Base-by-base conservation (phyloP, 2,329 filamentous ascomycete genomes). In the Ophiosphaerella herpotricha region DNA sequence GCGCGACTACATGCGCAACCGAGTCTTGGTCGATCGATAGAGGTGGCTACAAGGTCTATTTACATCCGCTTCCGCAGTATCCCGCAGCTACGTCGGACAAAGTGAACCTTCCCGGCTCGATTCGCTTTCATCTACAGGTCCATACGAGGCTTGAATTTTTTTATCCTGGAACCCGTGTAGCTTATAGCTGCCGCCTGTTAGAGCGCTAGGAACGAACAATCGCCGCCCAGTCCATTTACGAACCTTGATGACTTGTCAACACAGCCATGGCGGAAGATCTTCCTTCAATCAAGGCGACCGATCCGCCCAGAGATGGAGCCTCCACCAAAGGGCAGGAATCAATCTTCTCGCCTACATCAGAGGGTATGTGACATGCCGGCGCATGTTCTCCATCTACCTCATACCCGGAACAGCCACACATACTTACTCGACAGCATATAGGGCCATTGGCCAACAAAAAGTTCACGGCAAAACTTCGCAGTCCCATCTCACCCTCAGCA, bases 251-350 rank as follows among this genome's bases (percentile, higher is more conserved):
- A 52, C 37, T 40, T 51, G 16, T 50, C 45, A 57, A 46, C 24
- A 77, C 75, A 43, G 58, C 39, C 18, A 77, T 76, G 74, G 63
- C 70, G 39, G 69, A 75, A 39, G 56, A 61, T 24, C 50, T 77
- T 41, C 75, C 77, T 36, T 71, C 73, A 50, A 78, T 79, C 64
- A 75, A 72, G 57, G 69, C 77, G 48, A 75, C 74, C 33, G 75
- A 79, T 64, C 71, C 75, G 50, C 70, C 72, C 16, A 65, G 66
- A 48, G 49, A 59, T 26, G 53, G 56, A 14, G 60, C 61, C 40
- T 64, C 73, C 16, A 50, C 67, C 36, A 63, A 69, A 34, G 58
- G 57, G 32, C 65, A 67, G 52, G 66, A 68, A 34, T 58, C 53
- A 8, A 60, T 48, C 42, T 44, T 57, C n/a, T 57, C 52, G 18